A percentile compares a stretch with the other conserved stretches of the same genome.
These are phyloP conservation scores for Trypanosoma avium DNA, from an alignment of 208 protist genomes.

Conservation along the genomic window DNA sequence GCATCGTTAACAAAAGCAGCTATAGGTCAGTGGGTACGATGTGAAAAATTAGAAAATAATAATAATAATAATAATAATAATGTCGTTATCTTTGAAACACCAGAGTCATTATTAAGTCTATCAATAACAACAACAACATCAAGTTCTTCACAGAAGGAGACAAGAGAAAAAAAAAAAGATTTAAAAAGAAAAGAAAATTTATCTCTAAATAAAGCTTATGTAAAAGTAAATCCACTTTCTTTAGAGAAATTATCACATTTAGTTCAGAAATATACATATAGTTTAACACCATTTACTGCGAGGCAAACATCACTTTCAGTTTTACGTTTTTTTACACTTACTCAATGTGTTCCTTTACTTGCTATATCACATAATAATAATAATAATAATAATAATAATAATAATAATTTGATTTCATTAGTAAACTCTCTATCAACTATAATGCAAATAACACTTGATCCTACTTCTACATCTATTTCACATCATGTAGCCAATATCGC, in stretches of 20 bases:
- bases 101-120: not conserved
- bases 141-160: not conserved
- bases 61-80: not conserved
- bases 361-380: not conserved
- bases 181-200: too few species aligned
- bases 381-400: not conserved
- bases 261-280: not conserved
- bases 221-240: conserved; percentile 4
- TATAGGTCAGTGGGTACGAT: conserved; percentile 3
- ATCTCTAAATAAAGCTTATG: not conserved
- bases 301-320: conserved; percentile 14
- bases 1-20: conserved; percentile 28
- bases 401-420: conserved; percentile 3
- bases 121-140: not conserved
- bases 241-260: not conserved
- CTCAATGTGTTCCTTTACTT: conserved; percentile 26
- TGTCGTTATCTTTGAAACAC: conserved; percentile 9
- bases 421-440: conserved; percentile 13
- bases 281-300: not conserved
- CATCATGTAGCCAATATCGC: conserved; percentile 26
- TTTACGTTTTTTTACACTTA: conserved; percentile 31
- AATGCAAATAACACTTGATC: conserved; percentile 7
- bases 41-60: too few species aligned
- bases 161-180: too few species aligned
- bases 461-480: conserved; percentile 3